Conservation (phyloP, 1,139 yeast species). For the Geotrichum cucujoidarum region DNA sequence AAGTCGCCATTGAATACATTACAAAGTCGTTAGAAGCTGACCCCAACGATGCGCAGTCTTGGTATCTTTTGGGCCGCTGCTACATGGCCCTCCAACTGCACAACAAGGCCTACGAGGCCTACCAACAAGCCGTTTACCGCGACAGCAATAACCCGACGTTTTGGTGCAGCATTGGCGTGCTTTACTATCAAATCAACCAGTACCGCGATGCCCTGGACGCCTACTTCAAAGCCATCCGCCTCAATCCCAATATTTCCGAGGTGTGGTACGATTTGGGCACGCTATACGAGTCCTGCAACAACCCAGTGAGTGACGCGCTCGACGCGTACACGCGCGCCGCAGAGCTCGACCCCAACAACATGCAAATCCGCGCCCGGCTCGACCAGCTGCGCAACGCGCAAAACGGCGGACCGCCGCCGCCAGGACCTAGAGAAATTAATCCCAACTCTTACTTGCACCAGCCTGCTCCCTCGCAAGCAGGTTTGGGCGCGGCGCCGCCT, state of each 20-base stretch:
- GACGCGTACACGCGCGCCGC: conserved; percentile 97
- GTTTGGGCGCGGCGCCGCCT: conserved; percentile 31
- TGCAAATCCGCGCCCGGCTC: conserved; percentile 87
- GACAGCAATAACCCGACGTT: conserved; percentile 96
- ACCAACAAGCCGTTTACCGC: conserved; percentile 96
- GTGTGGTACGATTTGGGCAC: conserved; percentile 99
- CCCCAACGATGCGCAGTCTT: conserved; percentile 86
- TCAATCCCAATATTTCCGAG: conserved; percentile 92
- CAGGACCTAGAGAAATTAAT: conserved; percentile 39
- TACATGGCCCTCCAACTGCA: conserved; percentile 95
- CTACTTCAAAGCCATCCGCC: conserved; percentile 89
- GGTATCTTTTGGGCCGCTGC: conserved; percentile 95
- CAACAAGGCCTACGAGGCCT: conserved; percentile 94
- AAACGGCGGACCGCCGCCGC: conserved; percentile 57
- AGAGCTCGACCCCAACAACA: conserved; percentile 87
- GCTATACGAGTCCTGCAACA: conserved; percentile 91
- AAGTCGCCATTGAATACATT: conserved; percentile 73
- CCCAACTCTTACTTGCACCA: conserved; percentile 39
- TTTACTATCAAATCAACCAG: conserved; percentile 92
- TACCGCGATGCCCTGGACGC: conserved; percentile 97
- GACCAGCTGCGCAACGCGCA: conserved; percentile 71
- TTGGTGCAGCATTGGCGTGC: conserved; percentile 98
- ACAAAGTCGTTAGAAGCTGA: conserved; percentile 87
- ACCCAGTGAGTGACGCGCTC: conserved; percentile 88
- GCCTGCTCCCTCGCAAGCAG: conserved; percentile 33